phyloP scores from a whole-genome alignment of 768 basidiomycete genomes.

The Lentinula raphanica region DNA sequence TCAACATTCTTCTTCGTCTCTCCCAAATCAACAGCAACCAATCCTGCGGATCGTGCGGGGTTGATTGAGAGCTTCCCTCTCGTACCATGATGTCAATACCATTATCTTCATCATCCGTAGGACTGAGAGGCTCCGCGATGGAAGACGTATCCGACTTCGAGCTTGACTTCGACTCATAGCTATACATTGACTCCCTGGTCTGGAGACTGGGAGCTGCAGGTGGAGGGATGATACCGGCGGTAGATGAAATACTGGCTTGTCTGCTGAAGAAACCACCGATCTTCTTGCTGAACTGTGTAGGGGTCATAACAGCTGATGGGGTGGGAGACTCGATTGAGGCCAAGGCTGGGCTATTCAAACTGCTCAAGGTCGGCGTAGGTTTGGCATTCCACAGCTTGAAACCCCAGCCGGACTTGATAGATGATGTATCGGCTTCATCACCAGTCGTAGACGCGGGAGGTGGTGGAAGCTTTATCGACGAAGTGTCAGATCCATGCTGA shows the following conservation, averaged over 20 bases:
- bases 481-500: slow-evolving; percentile 12
- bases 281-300: slow-evolving; percentile 33
- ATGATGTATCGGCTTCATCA: slow-evolving; percentile 22
- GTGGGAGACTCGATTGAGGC: slow-evolving; percentile 10
- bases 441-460: slow-evolving; percentile 36
- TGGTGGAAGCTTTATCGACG: slow-evolving; percentile 34
- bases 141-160: slow-evolving; percentile 29
- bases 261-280: slow-evolving; percentile 43
- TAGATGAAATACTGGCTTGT: slow-evolving; percentile 35
- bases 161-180: slow-evolving; percentile 24
- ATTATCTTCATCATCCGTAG: slow-evolving; percentile 7
- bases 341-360: slow-evolving; percentile 11
- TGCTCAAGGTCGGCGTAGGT: slow-evolving; percentile 3
- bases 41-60: neutral
- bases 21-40: slow-evolving; percentile 1
- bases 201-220: slow-evolving; percentile 15
- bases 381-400: slow-evolving; percentile 27
- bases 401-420: slow-evolving; percentile 41
- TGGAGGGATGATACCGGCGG: slow-evolving; percentile 7
- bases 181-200: slow-evolving; percentile 16
- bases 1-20: neutral
- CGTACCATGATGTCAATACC: neutral
- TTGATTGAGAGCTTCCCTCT: neutral
- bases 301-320: slow-evolving; percentile 8
- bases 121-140: slow-evolving; percentile 28